These are phyloP conservation scores for Auricularia auricula-judae DNA, from an alignment of 768 basidiomycete genomes.

Conservation along the genomic window DNA sequence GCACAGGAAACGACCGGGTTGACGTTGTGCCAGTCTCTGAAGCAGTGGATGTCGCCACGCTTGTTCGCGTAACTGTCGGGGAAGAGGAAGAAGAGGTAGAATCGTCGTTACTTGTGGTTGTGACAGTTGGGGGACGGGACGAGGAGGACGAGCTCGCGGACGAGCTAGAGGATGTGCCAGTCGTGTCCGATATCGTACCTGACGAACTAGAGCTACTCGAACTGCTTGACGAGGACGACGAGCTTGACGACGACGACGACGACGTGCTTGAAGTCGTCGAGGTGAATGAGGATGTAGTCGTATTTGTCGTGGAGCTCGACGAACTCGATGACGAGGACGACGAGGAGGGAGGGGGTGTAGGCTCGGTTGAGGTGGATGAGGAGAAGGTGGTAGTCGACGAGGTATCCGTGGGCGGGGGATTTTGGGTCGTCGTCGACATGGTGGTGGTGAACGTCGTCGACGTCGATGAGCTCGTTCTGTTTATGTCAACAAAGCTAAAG, in stretches of 20 bases:
- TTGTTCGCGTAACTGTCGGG: not conserved
- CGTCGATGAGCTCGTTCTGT: too few species aligned
- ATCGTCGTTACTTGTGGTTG: not conserved
- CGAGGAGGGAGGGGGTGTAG: not conserved
- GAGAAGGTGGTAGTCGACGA: too few species aligned
- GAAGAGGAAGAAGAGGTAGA: not conserved
- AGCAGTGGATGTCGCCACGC: not conserved
- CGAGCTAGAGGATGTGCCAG: not conserved
- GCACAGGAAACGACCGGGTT: not conserved
- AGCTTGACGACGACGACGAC: not conserved
- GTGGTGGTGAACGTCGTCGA: too few species aligned
- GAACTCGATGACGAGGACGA: not conserved
- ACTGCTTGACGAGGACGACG: not conserved
- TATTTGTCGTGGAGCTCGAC: slow-evolving; percentile 4
- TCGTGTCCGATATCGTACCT: not conserved
- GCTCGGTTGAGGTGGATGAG: not conserved
- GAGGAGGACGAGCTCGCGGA: not conserved
- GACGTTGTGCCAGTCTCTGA: not conserved
- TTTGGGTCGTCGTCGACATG: too few species aligned
- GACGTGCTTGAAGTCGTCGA: slow-evolving; percentile 9
- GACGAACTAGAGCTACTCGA: not conserved
- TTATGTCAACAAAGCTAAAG: not conserved
- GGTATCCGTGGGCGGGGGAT: too few species aligned
- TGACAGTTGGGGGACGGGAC: not conserved
- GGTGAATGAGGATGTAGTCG: slow-evolving; percentile 9